Percentiles rank a stretch among this genome's conserved stretches.
phyloP scores from a whole-genome alignment of 495 filamentous ascomycete genomes.

The Cercophora newfieldiana region DNA sequence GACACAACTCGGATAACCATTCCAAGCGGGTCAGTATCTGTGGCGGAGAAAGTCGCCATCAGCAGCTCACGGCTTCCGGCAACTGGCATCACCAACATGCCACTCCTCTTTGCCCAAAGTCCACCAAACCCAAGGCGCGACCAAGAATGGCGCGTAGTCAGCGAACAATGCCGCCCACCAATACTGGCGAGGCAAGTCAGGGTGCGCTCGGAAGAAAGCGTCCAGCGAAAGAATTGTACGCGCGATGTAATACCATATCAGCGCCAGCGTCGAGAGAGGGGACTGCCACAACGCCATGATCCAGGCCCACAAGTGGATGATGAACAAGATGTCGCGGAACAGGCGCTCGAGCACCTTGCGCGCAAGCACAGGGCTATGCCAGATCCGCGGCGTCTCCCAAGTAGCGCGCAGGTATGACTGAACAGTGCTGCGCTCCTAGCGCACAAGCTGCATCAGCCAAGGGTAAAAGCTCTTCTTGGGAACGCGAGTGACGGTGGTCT shows the following conservation, averaged over 20 bases:
- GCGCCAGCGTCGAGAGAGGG: neutral
- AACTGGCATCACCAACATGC: neutral
- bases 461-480: neutral
- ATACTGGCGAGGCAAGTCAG: neutral
- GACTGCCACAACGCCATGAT: neutral
- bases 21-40: too few relatives aligned
- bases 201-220: neutral
- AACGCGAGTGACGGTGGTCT: conserved; percentile 9
- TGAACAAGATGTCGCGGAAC: neutral
- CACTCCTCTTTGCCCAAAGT: conserved; percentile 12
- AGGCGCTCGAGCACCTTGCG: conserved; percentile 2
- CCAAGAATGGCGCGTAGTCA: neutral
- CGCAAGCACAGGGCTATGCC: neutral
- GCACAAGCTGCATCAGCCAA: conserved; percentile 1
- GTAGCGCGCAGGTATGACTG: neutral
- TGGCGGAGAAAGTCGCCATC: too few relatives aligned
- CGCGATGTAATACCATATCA: neutral
- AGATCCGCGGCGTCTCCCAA: conserved; percentile 2
- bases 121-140: conserved; percentile 10
- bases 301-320: conserved; percentile 2
- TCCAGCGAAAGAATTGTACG: neutral
- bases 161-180: conserved; percentile 8
- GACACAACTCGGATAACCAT: too few relatives aligned
- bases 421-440: conserved; percentile 9
- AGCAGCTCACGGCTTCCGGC: neutral